Evolutionary conservation across 495 filamentous ascomycete species (phyloP), one percentile per base, ranked within the genome.

Genomic region (Penicillium subrubescens): DNA sequence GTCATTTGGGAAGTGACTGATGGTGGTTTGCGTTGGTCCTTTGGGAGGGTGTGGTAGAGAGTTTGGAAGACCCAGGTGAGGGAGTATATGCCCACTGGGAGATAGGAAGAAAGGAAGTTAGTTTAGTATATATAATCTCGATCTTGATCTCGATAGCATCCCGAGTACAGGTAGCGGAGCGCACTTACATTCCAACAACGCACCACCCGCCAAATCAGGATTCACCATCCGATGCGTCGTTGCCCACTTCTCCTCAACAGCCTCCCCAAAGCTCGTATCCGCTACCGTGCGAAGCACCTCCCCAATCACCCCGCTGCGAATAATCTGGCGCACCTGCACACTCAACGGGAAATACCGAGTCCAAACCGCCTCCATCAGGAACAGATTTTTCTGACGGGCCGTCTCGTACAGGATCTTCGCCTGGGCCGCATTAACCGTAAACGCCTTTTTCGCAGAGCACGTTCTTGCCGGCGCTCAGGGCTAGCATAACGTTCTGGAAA

Each of bases 291-390:
- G 85, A 39, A 90, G 84, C 5, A 97, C 89, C 48, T 87, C 86
- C 10, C 94, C 93, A 66, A 97, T 89, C 59, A 79, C 82, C 2
- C 90, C 90, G 2, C 82, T 79, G 60, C 82, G 77, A 60, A 95
- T 88, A 67, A 92, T 69, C 58, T 92, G 83, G 46, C 92, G 77
- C 25, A 97, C 77, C 75, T 94, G 87, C 61, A 90, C 85, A 66
- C 87, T 90, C 5, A 94, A 74, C 2, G 94, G 94, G 81, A 97
- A 96, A 74, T 91, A 95, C 27, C 94, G 81, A 44, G 94, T 97
- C 94, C 94, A 97, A 12, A 97, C 91, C 19, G 94, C 94, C 80
- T 98, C 94, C 92, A 97, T 97, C 41, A 98, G 76, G 79, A 97
- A 97, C 23, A 97, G 71, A n/a, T 87, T 86, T 84, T 95, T 96